Conservation (phyloP, 495 filamentous ascomycete genomes). For the Achaetomiella virescens region DNA sequence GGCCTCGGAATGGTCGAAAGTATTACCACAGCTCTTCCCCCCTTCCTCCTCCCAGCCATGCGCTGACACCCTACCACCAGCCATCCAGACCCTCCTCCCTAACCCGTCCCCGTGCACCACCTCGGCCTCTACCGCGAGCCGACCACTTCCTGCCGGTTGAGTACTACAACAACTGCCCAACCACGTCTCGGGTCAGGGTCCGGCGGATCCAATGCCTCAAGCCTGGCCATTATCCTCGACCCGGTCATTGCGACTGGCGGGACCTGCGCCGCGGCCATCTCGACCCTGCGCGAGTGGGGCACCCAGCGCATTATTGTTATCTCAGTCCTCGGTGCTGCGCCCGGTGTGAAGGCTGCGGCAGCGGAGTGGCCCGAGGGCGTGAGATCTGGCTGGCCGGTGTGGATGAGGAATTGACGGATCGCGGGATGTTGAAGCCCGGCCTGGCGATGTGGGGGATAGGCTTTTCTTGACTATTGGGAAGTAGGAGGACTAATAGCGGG, state of each 20-base stretch:
- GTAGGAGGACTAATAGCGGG: constrained; percentile 32
- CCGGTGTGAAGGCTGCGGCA: constrained; percentile 62
- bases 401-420: constrained; percentile 62
- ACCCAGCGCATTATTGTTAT: constrained; percentile 72
- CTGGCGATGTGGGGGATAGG: constrained; percentile 85
- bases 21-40: constrained; percentile 23
- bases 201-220: constrained; percentile 33
- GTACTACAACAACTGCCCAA: constrained; percentile 98
- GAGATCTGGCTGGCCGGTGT: constrained; percentile 80
- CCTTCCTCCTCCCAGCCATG: background rate
- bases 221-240: constrained; percentile 78
- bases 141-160: constrained; percentile 82
- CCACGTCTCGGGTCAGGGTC: constrained; percentile 36
- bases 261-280: constrained; percentile 82
- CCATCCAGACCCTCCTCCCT: constrained; percentile 77
- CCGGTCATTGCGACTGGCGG: constrained; percentile 92
- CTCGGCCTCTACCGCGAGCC: constrained; percentile 90
- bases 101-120: constrained; percentile 80
- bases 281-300: constrained; percentile 86
- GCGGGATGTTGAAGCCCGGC: constrained; percentile 88
- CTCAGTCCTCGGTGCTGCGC: constrained; percentile 63
- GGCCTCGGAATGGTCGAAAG: constrained; percentile 86
- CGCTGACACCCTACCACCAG: constrained; percentile 34
- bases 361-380: constrained; percentile 63
- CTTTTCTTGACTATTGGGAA: constrained; percentile 92